Conservation (phyloP, 768 basidiomycete genomes). For the Hydnum rufescens region DNA sequence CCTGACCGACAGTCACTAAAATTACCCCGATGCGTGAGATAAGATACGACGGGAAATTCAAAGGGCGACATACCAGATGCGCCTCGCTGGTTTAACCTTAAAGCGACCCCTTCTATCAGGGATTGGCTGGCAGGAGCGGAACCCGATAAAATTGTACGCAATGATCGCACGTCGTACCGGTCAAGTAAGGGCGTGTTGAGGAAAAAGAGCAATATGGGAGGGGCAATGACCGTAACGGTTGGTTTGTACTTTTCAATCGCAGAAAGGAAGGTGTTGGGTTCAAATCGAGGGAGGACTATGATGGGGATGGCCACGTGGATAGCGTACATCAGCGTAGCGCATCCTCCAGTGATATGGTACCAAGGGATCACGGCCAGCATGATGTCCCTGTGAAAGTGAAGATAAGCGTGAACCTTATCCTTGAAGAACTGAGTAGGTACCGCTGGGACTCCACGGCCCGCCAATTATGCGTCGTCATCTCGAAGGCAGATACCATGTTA, state of each 20-base stretch:
- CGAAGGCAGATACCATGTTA: background rate
- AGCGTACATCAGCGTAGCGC: background rate
- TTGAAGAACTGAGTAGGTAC: constrained; percentile 9
- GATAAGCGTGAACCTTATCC: constrained; percentile 37
- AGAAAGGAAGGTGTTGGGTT: constrained; percentile 16
- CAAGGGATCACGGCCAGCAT: constrained; percentile 48
- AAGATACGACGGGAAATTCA: background rate
- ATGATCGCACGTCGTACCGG: constrained; percentile 18
- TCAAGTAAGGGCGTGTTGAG: constrained; percentile 18
- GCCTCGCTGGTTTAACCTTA: background rate
- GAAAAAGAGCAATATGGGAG: constrained; percentile 22
- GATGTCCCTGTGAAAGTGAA: constrained; percentile 35
- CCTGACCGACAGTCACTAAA: background rate
- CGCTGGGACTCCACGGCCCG: background rate
- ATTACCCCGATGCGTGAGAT: too few relatives aligned
- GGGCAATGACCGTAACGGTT: constrained; percentile 16
- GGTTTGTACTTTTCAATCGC: constrained; percentile 19
- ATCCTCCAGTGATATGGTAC: constrained; percentile 9
- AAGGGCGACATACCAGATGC: background rate
- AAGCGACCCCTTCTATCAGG: background rate
- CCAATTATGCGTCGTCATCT: background rate
- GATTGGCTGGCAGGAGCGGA: constrained; percentile 23
- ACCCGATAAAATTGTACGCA: constrained; percentile 19
- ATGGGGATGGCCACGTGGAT: constrained; percentile 9
- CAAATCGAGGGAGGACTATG: constrained; percentile 19